phyloP scores from a whole-genome alignment of 805 yeast genomes.

The Ogataea pilisensis region DNA sequence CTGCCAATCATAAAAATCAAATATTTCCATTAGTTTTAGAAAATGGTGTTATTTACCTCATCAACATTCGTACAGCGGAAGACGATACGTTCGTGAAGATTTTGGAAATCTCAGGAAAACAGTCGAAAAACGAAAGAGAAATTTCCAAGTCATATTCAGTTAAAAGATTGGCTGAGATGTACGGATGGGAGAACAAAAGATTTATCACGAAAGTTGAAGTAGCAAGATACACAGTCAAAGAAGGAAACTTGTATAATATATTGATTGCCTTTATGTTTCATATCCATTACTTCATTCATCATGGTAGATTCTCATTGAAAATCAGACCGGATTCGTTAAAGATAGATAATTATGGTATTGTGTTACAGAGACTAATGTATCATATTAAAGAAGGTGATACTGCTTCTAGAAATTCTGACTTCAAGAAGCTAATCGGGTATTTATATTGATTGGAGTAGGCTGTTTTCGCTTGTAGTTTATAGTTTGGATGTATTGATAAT shows the following conservation, averaged over 20 bases:
- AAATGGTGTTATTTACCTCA: conserved; percentile 26
- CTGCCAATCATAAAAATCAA: conserved; percentile 26
- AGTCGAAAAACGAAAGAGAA: conserved; percentile 23
- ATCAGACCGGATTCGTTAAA: conserved; percentile 18
- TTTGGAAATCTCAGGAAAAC: conserved; percentile 25
- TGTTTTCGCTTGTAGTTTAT: no score
- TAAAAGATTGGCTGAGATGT: conserved; percentile 28
- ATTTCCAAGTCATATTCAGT: conserved; percentile 26
- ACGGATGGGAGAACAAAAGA: conserved; percentile 27
- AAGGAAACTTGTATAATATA: conserved; percentile 22
- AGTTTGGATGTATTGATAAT: no score
- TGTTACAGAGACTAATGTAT: conserved; percentile 28
- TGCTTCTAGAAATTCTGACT: conserved; percentile 12
- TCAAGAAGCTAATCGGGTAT: conserved; percentile 8
- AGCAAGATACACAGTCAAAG: conserved; percentile 17
- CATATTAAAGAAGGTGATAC: conserved; percentile 15
- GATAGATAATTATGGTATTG: conserved; percentile 24
- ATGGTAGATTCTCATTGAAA: conserved; percentile 19
- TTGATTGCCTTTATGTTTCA: conserved; percentile 24
- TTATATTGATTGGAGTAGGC: conserved; percentile 6
- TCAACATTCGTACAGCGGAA: conserved; percentile 23
- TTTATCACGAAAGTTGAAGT: conserved; percentile 22
- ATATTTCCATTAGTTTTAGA: conserved; percentile 30
- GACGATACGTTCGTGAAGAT: conserved; percentile 18
- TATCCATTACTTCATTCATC: conserved; percentile 25